Evolutionary conservation across 805 yeast species (phyloP), one percentile per base, ranked within the genome.

Genomic region (Kodamaea sagamina): DNA sequence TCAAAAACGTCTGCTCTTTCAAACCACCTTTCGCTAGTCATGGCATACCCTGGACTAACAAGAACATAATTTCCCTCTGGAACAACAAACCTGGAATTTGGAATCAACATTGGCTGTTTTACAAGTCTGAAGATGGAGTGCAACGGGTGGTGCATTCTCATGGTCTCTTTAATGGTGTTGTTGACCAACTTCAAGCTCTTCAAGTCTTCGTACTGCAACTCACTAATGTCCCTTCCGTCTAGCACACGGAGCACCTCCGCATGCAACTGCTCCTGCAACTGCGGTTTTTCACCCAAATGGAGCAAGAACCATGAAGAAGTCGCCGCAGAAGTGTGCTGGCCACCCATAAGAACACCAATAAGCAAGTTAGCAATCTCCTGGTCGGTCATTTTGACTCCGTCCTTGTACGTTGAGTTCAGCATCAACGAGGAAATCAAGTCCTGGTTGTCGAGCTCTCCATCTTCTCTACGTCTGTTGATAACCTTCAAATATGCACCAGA

Each of bases 261-360:
- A 59, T 76, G 84, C 38, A 93, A 67, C 58, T 82, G 84, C 46
- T 90, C 86, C 70, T 88, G 96, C 47, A 92, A 69, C 31, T 85
- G 84, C 32, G 95, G 95, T 57, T 80, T 75, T 58, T 84, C 95
- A 51, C 89, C 97, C 46, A 92, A 74, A 59, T 92, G 98, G 49
- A 93, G 75, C 57, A 93, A 71, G 57, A 83, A 81, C 99, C 99
- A 92, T 15, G 97, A 84, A 26, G 96, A 86, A 13, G 98, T 93
- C 12, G 98, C 79, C 31, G 97, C 92, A 49, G 96, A 86, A 17
- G 99, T 92, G 65, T 92, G 99, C 73, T 92, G 99, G 49, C 98
- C 99, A 55, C 98, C 99, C 99, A 92, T 92, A 46, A 93, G 75
- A 39, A 93, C 86, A 62, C 98, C 99, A 65, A 92, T 92, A 61